A percentile compares a stretch with the other conserved stretches of the same genome.
These are phyloP conservation scores for Trypanosoma congolense DNA, from an alignment of 208 protist genomes.

Conservation along the genomic window DNA sequence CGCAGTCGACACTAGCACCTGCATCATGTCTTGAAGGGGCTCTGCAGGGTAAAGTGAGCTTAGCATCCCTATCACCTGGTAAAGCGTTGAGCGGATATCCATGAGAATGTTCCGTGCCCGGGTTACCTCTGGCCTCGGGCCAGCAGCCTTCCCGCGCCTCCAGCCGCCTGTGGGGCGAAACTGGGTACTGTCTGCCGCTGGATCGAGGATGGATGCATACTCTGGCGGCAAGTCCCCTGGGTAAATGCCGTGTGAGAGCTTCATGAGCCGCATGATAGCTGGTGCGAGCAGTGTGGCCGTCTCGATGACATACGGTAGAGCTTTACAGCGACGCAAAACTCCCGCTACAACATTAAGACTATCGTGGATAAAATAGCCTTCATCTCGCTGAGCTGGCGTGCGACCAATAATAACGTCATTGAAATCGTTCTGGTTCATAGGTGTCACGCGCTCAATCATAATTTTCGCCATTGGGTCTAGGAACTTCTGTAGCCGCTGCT, in stretches of 20 bases:
- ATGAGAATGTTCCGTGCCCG: conserved; percentile 31
- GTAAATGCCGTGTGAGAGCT: conserved; percentile 45
- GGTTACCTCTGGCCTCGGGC: conserved; percentile 12
- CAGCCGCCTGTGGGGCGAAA: conserved; percentile 40
- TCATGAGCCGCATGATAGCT: conserved; percentile 34
- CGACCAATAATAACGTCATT: conserved; percentile 41
- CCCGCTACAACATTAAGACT: conserved; percentile 48
- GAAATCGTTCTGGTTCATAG: conserved; percentile 41
- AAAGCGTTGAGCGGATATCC: conserved; percentile 52
- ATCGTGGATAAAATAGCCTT: conserved; percentile 34
- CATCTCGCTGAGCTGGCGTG: conserved; percentile 17
- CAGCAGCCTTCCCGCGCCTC: conserved; percentile 18
- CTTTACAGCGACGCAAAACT: conserved; percentile 54
- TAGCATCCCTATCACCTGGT: conserved; percentile 61
- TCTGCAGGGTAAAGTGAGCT: conserved; percentile 42
- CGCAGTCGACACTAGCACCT: conserved; percentile 15
- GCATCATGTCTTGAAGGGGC: conserved; percentile 35
- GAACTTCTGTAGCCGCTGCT: conserved; percentile 43
- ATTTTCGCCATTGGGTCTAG: conserved; percentile 55
- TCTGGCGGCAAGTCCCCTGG: conserved; percentile 33
- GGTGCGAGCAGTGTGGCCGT: conserved; percentile 29
- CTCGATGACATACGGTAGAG: conserved; percentile 45
- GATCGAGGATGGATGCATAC: conserved; percentile 40
- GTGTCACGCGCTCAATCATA: conserved; percentile 21
- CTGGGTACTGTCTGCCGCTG: too few species aligned